Conservation (phyloP, 176 grass and related monocot species). For the Oryza nivara region DNA sequence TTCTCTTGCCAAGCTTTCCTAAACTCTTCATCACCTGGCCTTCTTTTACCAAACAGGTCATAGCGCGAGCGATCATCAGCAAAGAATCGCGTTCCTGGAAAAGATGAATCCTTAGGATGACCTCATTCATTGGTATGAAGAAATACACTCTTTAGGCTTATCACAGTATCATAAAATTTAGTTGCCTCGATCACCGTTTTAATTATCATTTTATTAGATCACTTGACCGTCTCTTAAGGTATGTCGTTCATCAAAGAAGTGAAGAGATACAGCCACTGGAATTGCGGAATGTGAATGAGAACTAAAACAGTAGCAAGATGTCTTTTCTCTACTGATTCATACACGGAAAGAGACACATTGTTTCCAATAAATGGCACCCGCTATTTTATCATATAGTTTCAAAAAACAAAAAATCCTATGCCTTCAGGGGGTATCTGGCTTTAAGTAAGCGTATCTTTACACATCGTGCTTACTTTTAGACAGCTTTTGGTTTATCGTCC, state of each 20-base stretch:
- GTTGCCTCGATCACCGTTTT: neutral
- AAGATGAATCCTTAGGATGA: neutral
- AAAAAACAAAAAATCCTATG: neutral
- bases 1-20: conserved; percentile 84
- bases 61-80: conserved; percentile 55
- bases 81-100: conserved; percentile 65
- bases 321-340: neutral
- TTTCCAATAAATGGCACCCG: neutral
- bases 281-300: neutral
- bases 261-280: neutral
- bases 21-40: conserved; percentile 81
- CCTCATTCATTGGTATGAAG: neutral
- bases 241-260: neutral
- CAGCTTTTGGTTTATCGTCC: neutral
- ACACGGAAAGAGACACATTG: neutral
- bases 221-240: neutral
- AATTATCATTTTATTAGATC: neutral
- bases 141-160: conserved; percentile 29
- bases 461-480: neutral
- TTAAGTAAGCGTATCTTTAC: neutral
- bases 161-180: neutral
- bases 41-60: conserved; percentile 79
- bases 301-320: neutral
- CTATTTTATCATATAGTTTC: neutral
- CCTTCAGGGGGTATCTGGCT: neutral